These are phyloP conservation scores for Pestalotiopsis sp. DNA, from an alignment of 2,329 filamentous ascomycete genomes.

Conservation along the genomic window DNA sequence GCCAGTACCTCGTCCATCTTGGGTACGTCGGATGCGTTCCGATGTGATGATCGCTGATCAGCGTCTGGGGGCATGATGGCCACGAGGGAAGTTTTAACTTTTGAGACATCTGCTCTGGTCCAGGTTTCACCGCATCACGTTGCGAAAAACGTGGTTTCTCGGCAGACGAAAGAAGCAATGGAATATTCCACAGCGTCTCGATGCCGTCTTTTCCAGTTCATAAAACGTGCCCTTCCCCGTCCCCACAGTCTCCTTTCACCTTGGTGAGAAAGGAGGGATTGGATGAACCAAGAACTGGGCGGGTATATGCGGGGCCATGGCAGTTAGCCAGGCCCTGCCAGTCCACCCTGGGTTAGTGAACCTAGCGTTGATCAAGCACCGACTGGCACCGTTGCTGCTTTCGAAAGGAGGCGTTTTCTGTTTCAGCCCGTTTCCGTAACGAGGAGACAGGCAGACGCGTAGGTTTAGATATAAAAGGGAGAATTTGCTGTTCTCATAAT, in stretches of 20 bases:
- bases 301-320: no score
- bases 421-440: slow-evolving; percentile 1
- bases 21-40: neutral
- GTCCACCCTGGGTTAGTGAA: neutral
- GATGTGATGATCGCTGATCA: neutral
- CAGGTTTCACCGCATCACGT: no score
- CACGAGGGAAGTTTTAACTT: neutral
- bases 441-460: neutral
- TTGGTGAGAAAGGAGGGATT: neutral
- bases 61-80: neutral
- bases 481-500: no score
- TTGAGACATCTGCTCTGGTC: no score
- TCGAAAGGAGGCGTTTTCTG: neutral
- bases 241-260: neutral
- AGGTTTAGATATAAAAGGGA: no score
- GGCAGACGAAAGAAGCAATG: no score
- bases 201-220: no score
- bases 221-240: neutral
- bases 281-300: neutral
- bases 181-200: no score
- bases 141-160: neutral
- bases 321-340: no score
- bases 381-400: neutral
- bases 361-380: slow-evolving; percentile 11
- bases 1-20: neutral